These are phyloP conservation scores for Meripilus lineatus DNA, from an alignment of 1,284 basidiomycete species.

Conservation along the genomic window DNA sequence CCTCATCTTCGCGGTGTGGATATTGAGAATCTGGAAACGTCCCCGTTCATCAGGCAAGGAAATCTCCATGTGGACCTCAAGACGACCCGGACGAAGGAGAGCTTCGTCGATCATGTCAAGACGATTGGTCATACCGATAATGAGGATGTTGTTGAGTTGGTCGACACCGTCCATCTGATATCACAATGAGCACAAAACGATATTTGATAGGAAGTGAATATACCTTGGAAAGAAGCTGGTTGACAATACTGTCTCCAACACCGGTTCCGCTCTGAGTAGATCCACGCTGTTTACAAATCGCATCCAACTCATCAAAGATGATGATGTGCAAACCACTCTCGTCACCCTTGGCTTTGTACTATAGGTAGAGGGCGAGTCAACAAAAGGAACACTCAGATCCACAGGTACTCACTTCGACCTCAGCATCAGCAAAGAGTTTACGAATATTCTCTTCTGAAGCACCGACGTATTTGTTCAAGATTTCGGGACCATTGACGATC, in stretches of 20 bases:
- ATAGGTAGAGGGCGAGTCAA: conserved; percentile 1
- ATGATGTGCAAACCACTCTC: conserved; percentile 98
- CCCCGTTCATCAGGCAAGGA: conserved; percentile 94
- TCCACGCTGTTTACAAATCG: conserved; percentile 98
- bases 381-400: conserved; percentile 55
- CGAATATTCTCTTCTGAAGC: conserved; percentile 98
- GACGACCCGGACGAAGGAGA: conserved; percentile 92
- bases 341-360: conserved; percentile 99
- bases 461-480: conserved; percentile 97
- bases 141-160: conserved; percentile 97
- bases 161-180: conserved; percentile 97
- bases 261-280: conserved; percentile 89
- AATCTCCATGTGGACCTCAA: conserved; percentile 99
- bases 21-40: conserved; percentile 90
- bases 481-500: conserved; percentile 97
- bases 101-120: conserved; percentile 99
- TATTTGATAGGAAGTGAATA: not conserved
- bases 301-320: conserved; percentile 99
- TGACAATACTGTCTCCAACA: conserved; percentile 97
- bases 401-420: conserved; percentile 87
- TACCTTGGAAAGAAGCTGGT: conserved; percentile 96
- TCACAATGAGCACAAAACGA: conserved; percentile 2
- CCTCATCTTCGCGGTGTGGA: conserved; percentile 96
- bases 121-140: conserved; percentile 99
- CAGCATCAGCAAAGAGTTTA: conserved; percentile 96